These are phyloP conservation scores for Thalassiosira allenii DNA, from an alignment of 352 stramenopile species.

Conservation along the genomic window DNA sequence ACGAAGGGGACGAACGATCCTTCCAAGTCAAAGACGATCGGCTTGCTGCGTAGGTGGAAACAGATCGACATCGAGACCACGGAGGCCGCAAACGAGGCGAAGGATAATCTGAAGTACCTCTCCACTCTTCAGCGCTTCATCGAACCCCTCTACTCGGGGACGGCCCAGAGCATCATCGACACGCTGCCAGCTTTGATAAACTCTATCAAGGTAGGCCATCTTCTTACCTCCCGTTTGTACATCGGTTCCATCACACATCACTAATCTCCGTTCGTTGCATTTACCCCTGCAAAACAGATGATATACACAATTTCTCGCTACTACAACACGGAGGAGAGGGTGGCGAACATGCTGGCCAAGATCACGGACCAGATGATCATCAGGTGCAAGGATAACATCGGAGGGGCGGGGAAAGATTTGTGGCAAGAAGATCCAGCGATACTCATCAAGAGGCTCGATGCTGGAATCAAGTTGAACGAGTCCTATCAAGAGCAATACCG, in stretches of 20 bases:
- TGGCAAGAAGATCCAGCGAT: conserved; percentile 95
- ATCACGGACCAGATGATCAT: conserved; percentile 99
- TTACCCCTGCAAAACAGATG: conserved; percentile 91
- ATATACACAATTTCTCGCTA: conserved; percentile 99
- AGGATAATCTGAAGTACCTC: conserved; percentile 99
- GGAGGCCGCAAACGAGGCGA: conserved; percentile 97
- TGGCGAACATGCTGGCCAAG: conserved; percentile 96
- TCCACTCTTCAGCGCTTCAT: conserved; percentile 98
- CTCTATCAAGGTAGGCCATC: conserved; percentile 93
- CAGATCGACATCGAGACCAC: conserved; percentile 99
- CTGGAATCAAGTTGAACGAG: conserved; percentile 97
- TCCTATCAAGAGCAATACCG: conserved; percentile 98
- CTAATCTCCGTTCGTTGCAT: too few relatives aligned
- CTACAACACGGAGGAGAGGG: conserved; percentile 98
- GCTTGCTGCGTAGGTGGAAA: conserved; percentile 95
- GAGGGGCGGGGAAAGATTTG: conserved; percentile 87
- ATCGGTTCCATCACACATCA: neutral
- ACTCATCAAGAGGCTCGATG: conserved; percentile 93
- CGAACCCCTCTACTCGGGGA: conserved; percentile 90
- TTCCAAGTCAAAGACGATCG: conserved; percentile 92
- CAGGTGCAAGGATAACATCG: conserved; percentile 96
- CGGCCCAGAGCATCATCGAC: conserved; percentile 97
- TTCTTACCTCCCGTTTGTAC: neutral
- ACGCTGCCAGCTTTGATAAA: conserved; percentile 98
- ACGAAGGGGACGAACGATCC: conserved; percentile 81